phyloP scores from a whole-genome alignment of 768 basidiomycete species.

The Mrakia blollopis region DNA sequence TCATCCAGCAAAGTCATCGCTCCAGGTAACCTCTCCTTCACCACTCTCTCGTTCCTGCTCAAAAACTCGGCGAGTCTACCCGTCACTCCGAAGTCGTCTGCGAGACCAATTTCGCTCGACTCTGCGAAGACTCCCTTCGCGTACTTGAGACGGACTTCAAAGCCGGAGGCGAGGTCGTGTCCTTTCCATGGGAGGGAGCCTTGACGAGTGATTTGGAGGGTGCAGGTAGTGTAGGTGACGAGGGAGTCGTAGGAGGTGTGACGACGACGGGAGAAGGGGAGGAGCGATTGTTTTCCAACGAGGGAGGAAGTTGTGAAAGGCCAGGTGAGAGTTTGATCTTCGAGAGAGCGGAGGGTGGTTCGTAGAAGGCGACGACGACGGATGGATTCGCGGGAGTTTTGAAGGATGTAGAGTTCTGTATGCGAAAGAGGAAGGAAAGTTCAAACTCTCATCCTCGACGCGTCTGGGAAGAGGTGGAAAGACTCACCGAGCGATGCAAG shows the following conservation, averaged over 20 bases:
- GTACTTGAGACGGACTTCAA: slow-evolving; percentile 59
- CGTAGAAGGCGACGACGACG: slow-evolving; percentile 16
- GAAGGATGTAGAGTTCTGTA: slow-evolving; percentile 18
- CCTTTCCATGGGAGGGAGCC: slow-evolving; percentile 8
- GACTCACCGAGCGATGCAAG: slow-evolving; percentile 56
- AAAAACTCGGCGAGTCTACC: slow-evolving; percentile 49
- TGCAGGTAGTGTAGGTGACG: slow-evolving; percentile 19
- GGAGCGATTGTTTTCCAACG: background rate
- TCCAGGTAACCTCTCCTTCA: slow-evolving; percentile 5
- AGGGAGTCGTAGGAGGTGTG: slow-evolving; percentile 18
- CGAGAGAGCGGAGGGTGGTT: slow-evolving; percentile 14
- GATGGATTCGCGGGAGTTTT: slow-evolving; percentile 17
- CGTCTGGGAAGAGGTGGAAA: slow-evolving; percentile 36
- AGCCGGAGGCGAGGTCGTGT: slow-evolving; percentile 48
- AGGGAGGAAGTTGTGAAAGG: slow-evolving; percentile 10
- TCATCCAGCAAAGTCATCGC: slow-evolving; percentile 42
- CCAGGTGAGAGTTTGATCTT: slow-evolving; percentile 15
- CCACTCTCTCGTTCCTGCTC: background rate
- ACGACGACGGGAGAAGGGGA: background rate
- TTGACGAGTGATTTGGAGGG: background rate
- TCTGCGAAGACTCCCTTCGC: slow-evolving; percentile 52
- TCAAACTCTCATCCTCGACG: background rate
- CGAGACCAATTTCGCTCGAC: slow-evolving; percentile 58
- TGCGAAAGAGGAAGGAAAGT: background rate
- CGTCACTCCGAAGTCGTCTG: slow-evolving; percentile 62